These are phyloP conservation scores for Elaphomyces granulatus DNA, from an alignment of 495 filamentous ascomycete genomes.

Conservation along the genomic window DNA sequence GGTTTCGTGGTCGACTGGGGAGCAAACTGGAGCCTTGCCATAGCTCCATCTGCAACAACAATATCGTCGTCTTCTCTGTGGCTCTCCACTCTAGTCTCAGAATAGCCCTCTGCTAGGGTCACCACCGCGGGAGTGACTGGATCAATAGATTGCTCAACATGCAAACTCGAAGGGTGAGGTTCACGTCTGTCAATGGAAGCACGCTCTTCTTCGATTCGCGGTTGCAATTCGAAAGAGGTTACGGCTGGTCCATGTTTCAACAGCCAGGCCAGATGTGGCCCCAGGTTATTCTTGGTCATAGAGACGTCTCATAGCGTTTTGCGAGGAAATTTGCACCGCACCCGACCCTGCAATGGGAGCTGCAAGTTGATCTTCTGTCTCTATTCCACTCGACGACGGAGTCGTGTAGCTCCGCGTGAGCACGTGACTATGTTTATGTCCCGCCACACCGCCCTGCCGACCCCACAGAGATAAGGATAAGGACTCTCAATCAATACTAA, in stretches of 20 bases:
- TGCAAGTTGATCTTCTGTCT: too few species aligned
- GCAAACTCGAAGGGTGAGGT: too few species aligned
- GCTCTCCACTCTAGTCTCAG: not conserved
- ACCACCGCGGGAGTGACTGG: not conserved
- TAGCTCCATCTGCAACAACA: conserved; percentile 20
- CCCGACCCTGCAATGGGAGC: too few species aligned
- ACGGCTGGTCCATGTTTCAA: conserved; percentile 22
- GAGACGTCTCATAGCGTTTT: conserved; percentile 15
- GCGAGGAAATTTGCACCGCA: conserved; percentile 2
- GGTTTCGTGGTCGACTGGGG: conserved; percentile 38
- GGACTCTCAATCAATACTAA: too few species aligned
- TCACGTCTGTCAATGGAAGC: too few species aligned
- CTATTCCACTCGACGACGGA: too few species aligned
- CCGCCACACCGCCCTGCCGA: too few species aligned
- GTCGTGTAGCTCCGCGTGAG: too few species aligned
- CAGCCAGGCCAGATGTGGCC: conserved; percentile 36
- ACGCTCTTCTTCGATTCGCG: too few species aligned
- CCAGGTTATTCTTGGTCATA: conserved; percentile 41
- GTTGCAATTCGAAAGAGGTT: conserved; percentile 1
- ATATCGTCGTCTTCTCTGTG: not conserved
- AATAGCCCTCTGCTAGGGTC: not conserved
- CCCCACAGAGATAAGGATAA: too few species aligned
- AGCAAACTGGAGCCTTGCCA: conserved; percentile 42
- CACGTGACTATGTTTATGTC: too few species aligned
- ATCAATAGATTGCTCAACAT: not conserved